Percentiles rank a stretch among this genome's conserved stretches.
Conservation (phyloP, 164 flowering plant genomes). For the grape (Vitis vinifera) region DNA sequence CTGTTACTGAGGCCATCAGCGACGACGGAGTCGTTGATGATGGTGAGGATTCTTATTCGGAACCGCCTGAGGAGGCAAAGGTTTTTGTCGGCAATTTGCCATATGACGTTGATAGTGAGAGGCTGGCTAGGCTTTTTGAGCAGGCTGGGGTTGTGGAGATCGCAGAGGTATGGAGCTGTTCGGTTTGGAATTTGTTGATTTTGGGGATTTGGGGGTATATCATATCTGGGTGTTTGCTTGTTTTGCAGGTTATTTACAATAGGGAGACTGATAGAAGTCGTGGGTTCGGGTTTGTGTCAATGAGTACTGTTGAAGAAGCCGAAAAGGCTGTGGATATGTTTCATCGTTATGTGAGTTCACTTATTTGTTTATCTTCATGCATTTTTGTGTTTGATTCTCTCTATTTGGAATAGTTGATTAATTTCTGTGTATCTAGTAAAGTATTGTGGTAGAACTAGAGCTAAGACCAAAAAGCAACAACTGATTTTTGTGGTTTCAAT, state of each 20-base stretch:
- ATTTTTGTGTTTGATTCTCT: neutral
- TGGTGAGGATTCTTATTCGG: constrained; percentile 27
- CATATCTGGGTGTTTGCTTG: constrained; percentile 6
- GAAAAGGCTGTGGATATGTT: constrained; percentile 83
- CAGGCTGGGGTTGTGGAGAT: constrained; percentile 82
- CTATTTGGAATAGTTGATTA: neutral
- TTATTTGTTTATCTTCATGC: neutral
- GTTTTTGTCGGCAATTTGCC: constrained; percentile 90
- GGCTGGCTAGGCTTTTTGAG: constrained; percentile 68
- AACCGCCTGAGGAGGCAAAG: constrained; percentile 80
- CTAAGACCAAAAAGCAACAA: no score
- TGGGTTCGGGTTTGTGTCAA: constrained; percentile 91
- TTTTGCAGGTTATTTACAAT: constrained; percentile 63
- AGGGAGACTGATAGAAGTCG: constrained; percentile 80
- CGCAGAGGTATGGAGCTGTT: constrained; percentile 52
- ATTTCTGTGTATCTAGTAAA: no score
- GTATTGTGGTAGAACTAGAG: no score
- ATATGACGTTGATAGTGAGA: constrained; percentile 73
- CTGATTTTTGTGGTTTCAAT: neutral
- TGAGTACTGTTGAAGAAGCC: constrained; percentile 91
- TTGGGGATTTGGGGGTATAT: constrained; percentile 1
- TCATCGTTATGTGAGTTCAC: constrained; percentile 59
- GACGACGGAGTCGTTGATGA: constrained; percentile 19
- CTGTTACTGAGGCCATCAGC: neutral
- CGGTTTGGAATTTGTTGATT: neutral